Evolutionary conservation across 2,329 filamentous ascomycete species (phyloP), one percentile per base, ranked within the genome.

Genomic region (Stemphylium vesicarium): DNA sequence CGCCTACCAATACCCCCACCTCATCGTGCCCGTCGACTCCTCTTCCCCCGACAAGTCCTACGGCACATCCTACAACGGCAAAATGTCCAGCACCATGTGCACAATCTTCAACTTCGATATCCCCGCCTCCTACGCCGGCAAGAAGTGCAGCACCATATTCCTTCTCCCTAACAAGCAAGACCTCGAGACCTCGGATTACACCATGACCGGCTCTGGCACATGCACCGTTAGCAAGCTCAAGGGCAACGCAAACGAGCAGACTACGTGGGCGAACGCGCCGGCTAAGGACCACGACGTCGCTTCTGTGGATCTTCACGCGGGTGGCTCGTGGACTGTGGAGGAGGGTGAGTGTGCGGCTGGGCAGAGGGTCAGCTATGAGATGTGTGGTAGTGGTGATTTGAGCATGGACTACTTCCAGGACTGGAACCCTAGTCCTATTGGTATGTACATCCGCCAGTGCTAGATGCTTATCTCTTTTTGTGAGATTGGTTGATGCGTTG

Each of bases 31-130:
- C 4, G 73, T 89, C 58, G 80, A 86, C 74, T 81, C 80, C 3
- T 73, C 78, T 13, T 74, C 81, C 13, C 85, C 86, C 0, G 72
- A 82, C 68, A 79, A 74, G 4, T 76, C 82, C 0, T 74, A 75
- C 38, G 85, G 86, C 7, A 85, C 81, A 2, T 80, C 79, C 1
- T 82, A 78, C 75, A 82, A 83, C 59, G 86, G 85, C 48, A 80
- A 81, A 10, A 36, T 66, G n/a, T n/a, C n/a, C 29, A 43, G 56
- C 41, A 45, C 57, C 31, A 77, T 88, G 33, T 83, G 82, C 11
- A 82, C 83, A 11, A 82, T 89, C 66, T 90, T 88, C 82, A 88
- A 88, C 78, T 90, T 90, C 75, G 85, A 88, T 66, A 83, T 90
- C 38, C 84, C 83, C 1, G 58, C 73, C 4, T 73, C 75, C 4